Base-by-base conservation (phyloP, 371 early-diverging fungal species). In the Mucor irregularis region DNA sequence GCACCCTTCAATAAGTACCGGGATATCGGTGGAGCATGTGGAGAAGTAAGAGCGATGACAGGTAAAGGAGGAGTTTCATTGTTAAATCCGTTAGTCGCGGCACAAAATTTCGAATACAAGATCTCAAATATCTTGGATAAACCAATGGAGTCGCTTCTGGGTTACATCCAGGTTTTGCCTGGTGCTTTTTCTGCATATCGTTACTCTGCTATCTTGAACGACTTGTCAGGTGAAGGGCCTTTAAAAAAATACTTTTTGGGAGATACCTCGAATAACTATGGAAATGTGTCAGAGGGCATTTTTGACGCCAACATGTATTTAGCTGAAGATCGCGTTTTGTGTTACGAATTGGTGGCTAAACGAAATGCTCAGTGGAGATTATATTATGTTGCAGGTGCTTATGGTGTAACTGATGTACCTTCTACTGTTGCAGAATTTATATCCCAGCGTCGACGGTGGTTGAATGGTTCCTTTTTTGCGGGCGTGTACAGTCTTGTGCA, bases 391-490 rank as follows among this genome's bases (percentile, higher is more conserved):
- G 79, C 81, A 56, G 74, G 74, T 3, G 78, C 92, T 13, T 82
- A 83, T 52, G 92, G 91, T 66, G 92, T 90, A 66, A 94, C 94
- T 5, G 94, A 94, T 79, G 93, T 92, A 0, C 94, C 94, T 11
- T 82, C 84, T 48, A 71, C 62, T 1, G 87, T 71, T 0, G 65
- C 62, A 5, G 94, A 94, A 55, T 88, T 92, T 44, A 90, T 94
- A 35, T 85, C 88, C 4, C 94, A 94, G 66, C 82, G 94, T 68
- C 84, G 94, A 81, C 84, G 97, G 39, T 96, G 96, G 96, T 73
- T 96, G 43, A 96, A 96, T 68, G 96, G 97, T 19, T 92, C 93
- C 4, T 93, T 93, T 84, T 96, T 96, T 84, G 96, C 97, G 4
- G 88, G 88, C 16, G 81, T 96, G 37, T 93, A 95, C 66, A 87